Evolutionary conservation across 2,329 filamentous ascomycete genomes (phyloP), one percentile per base, ranked within the genome.

Genomic region (Gnomoniopsis smithogilvyi): DNA sequence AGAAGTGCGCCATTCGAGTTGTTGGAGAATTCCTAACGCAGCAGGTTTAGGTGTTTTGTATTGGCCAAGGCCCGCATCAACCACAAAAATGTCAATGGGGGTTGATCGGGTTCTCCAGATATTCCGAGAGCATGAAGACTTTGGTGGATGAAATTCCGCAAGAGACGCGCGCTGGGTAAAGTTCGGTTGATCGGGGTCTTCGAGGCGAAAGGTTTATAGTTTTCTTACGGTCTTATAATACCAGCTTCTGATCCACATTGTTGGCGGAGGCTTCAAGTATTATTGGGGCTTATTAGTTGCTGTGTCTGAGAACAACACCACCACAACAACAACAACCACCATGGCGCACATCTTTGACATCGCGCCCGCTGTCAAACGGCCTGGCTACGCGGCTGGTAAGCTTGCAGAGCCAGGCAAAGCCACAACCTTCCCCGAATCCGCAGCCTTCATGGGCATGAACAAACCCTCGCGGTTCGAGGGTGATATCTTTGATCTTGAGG

Each of bases 331-430:
- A 47, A 12, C 19, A 7, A 10, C 6, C 26, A 59, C 34, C 17
- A 75, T 74, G 72, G 72, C 71, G 21, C 70, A 74, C 63, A 69
- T 74, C 45, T 70, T 72, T 64, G 67, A 67, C 51, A 65, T 74
- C 33, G 70, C 67, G 14, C 67, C 71, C 14, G 63, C 67, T 43
- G 66, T 72, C 50, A 49, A 49, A 19, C 30, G 45, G 22, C 62
- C 69, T 43, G 62, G 66, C n/a, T 73, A 73, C 51, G 63, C 66
- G 45, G 64, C 70, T 34, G 68, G 65, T 59, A 67, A 69, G 21
- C 70, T 72, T 7, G 64, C 66, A 52, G 58, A 54, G 22, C 66
- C 67, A 1, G 64, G 67, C 15, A 64, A 64, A 0, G 64, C 64
- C 6, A 66, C 70, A 22, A 70, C 69, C 43, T 74, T 74, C 64